phyloP scores from a whole-genome alignment of 805 yeast genomes.

The Saturnispora quitensis region DNA sequence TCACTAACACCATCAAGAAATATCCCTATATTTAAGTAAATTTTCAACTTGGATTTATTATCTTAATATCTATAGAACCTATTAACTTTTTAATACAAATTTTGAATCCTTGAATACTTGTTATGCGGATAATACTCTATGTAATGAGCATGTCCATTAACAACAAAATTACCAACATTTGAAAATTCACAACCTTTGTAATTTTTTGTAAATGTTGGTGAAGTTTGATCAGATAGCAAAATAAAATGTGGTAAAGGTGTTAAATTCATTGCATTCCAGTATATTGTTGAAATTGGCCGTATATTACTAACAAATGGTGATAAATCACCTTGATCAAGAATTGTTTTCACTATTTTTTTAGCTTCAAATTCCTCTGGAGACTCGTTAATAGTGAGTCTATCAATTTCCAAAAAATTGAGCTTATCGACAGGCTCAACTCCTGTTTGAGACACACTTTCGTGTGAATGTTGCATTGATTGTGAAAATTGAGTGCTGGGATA shows the following conservation, averaged over 20 bases:
- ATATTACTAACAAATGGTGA: constrained; percentile 64
- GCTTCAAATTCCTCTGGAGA: constrained; percentile 47
- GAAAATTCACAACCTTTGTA: constrained; percentile 77
- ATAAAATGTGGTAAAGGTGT: constrained; percentile 69
- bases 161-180: constrained; percentile 53
- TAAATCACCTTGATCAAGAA: constrained; percentile 79
- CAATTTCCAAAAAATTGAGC: constrained; percentile 21
- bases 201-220: constrained; percentile 63
- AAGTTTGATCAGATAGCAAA: constrained; percentile 60
- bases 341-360: constrained; percentile 64
- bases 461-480: not conserved
- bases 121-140: constrained; percentile 62
- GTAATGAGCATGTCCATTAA: constrained; percentile 46
- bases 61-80: not conserved
- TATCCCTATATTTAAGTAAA: constrained; percentile 18
- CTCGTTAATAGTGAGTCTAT: constrained; percentile 22
- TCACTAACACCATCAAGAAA: constrained; percentile 28
- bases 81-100: constrained; percentile 23
- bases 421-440: not conserved
- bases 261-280: constrained; percentile 59
- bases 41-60: not conserved
- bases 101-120: constrained; percentile 42
- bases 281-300: constrained; percentile 60
- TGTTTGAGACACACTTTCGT: constrained; percentile 2
- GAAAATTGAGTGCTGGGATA: constrained; percentile 1